These are phyloP conservation scores for Gremmenia infestans DNA, from an alignment of 2,329 filamentous ascomycete genomes.

Conservation along the genomic window DNA sequence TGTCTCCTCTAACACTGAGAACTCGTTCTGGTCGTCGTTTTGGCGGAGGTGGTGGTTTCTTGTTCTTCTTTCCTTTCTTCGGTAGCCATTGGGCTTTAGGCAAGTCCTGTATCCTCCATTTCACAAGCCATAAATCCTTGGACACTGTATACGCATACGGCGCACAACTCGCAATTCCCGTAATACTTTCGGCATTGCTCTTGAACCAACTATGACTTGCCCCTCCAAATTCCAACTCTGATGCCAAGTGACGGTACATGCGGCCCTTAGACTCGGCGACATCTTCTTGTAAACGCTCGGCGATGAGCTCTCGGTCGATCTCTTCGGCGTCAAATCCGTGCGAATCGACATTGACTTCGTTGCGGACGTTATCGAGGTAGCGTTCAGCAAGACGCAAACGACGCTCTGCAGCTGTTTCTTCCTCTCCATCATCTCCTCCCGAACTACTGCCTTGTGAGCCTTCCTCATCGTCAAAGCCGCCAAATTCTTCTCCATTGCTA, in stretches of 20 bases:
- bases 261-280: conserved; percentile 87
- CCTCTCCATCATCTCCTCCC: conserved; percentile 54
- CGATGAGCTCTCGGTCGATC: conserved; percentile 87
- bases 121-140: conserved; percentile 78
- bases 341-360: conserved; percentile 77
- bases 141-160: conserved; percentile 85
- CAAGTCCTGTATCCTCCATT: conserved; percentile 77
- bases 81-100: conserved; percentile 55
- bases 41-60: conserved; percentile 53
- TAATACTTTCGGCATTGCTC: conserved; percentile 72
- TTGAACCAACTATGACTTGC: conserved; percentile 70
- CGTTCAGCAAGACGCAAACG: conserved; percentile 82
- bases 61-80: conserved; percentile 46
- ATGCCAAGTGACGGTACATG: conserved; percentile 75
- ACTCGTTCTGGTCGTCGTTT: conserved; percentile 59
- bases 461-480: conserved; percentile 54
- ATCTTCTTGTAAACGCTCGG: conserved; percentile 85
- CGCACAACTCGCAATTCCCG: conserved; percentile 70
- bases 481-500: conserved; percentile 49
- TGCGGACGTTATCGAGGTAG: conserved; percentile 84
- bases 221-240: conserved; percentile 63
- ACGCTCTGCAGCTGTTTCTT: conserved; percentile 85
- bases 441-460: conserved; percentile 44
- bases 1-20: conserved; percentile 57
- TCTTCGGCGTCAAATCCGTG: conserved; percentile 90